Evolutionary conservation across 257 asterid genomes (phyloP), one percentile per base, ranked within the genome.

Genomic region (Solanum peruvianum): DNA sequence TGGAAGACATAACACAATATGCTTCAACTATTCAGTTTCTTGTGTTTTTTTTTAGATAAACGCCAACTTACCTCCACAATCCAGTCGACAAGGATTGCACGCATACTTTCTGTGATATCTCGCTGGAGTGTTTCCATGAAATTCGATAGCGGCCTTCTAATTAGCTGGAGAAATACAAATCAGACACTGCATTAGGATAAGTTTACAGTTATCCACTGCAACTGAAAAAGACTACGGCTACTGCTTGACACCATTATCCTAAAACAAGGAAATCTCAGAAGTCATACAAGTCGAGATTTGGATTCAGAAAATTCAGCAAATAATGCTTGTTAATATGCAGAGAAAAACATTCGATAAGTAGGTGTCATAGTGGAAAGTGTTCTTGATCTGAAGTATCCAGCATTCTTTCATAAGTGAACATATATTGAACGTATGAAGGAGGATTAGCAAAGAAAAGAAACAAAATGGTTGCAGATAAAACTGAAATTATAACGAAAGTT

Each of bases 21-120:
- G 31, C 85, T 49, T 80, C 39, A 25, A 49, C 45, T 81, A 49
- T 81, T 49, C 85, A 18, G 25, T 81, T 81, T 10, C 13, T 11
- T 49, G 6, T 81, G 47, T 21, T 31, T 31, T 81, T 29, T 80
- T 39, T 41, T 35, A 81, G 69, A 49, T 81, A 29, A 81, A 81
- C 31, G 52, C 66, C 44, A 45, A 83, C 94, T 31, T 78, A 96
- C 99, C 96, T 94, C 98, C 85, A 95, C 98, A 87, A 96, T 98
- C 99, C 99, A 96, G 88, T 96, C 98, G 27, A 96, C 90, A 90
- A 96, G 93, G 88, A 94, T 95, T 45, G 93, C 93, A 70, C 99
- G 91, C 99, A 95, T 96, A 83, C 92, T 89, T 56, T 84, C 92
- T 42, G 92, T 92, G 88, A 96, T 92, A 88, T 96, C 98, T 23